Evolutionary conservation across 202 grass and related monocot species (phyloP).

Genomic region (Saccharum hybrid): DNA sequence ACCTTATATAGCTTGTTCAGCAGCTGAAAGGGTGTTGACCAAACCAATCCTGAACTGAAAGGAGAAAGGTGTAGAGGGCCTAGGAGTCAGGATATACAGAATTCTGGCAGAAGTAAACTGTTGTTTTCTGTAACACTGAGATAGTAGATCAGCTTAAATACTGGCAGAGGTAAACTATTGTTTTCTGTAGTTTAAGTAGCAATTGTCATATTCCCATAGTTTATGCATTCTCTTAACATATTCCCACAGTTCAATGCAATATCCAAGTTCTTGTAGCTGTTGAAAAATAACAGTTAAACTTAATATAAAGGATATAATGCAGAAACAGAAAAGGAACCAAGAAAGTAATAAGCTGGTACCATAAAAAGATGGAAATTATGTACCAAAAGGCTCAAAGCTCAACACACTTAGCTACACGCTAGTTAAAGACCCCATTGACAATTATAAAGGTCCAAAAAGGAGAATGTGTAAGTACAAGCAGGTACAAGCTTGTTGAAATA

Average conservation of each 20-base stretch:
- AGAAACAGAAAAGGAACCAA: not conserved
- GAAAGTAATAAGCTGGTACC: not conserved
- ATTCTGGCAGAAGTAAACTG: too few species aligned
- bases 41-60: too few species aligned
- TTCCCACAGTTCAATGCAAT: slow-evolving; percentile 97
- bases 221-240: slow-evolving; percentile 97
- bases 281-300: slow-evolving; percentile 27
- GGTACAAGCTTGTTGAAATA: slow-evolving; percentile 13
- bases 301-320: slow-evolving; percentile 31
- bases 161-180: too few species aligned
- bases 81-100: too few species aligned
- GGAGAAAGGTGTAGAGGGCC: too few species aligned
- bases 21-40: too few species aligned
- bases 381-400: not conserved
- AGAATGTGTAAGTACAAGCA: slow-evolving; percentile 7
- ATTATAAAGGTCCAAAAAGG: slow-evolving; percentile 23
- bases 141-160: too few species aligned
- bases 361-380: slow-evolving; percentile 15
- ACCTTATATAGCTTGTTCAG: too few species aligned
- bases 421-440: slow-evolving; percentile 14
- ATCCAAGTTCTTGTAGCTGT: slow-evolving; percentile 96
- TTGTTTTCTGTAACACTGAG: too few species aligned
- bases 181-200: too few species aligned
- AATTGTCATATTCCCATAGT: slow-evolving; percentile 1
- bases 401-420: not conserved